phyloP scores from a whole-genome alignment of 78 protist species.

The Polysphondylium violaceum region DNA sequence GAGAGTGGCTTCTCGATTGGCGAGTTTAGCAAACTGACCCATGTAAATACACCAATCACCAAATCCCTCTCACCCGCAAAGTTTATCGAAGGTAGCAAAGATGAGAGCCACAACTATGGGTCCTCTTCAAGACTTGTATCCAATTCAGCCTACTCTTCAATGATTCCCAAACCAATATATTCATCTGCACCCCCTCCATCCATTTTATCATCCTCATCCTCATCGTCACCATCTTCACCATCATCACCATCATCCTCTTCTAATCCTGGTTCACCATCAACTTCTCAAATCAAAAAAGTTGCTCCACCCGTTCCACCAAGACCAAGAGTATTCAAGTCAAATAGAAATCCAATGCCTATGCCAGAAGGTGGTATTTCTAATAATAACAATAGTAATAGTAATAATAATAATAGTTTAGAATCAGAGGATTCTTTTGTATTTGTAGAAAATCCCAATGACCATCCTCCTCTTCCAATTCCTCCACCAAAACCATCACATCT shows the following conservation, averaged over 20 bases:
- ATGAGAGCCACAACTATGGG: conserved; percentile 29
- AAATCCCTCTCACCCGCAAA: conserved; percentile 47
- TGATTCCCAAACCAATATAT: not conserved
- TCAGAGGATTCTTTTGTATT: conserved; percentile 29
- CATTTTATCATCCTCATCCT: not conserved
- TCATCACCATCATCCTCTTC: conserved; percentile 4
- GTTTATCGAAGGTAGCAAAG: conserved; percentile 24
- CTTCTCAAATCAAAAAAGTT: not conserved
- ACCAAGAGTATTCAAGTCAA: too few relatives aligned
- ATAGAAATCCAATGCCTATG: too few relatives aligned
- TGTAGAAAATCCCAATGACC: not conserved
- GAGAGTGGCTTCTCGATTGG: conserved; percentile 47
- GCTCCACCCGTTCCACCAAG: conserved; percentile 61
- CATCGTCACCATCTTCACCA: conserved; percentile 1
- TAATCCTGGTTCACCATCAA: too few relatives aligned
- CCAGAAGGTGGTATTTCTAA: too few relatives aligned
- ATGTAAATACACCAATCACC: conserved; percentile 38
- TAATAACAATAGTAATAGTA: not conserved
- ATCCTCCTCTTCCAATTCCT: not conserved
- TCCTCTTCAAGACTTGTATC: conserved; percentile 37
- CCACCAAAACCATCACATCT: not conserved
- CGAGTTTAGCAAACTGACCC: conserved; percentile 64
- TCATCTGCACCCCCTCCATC: not conserved
- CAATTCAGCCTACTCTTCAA: not conserved
- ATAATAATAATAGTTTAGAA: not conserved